Evolutionary conservation across 225 moss, liverwort and hornwort species (phyloP).

Genomic region (Climacium dendroides): DNA sequence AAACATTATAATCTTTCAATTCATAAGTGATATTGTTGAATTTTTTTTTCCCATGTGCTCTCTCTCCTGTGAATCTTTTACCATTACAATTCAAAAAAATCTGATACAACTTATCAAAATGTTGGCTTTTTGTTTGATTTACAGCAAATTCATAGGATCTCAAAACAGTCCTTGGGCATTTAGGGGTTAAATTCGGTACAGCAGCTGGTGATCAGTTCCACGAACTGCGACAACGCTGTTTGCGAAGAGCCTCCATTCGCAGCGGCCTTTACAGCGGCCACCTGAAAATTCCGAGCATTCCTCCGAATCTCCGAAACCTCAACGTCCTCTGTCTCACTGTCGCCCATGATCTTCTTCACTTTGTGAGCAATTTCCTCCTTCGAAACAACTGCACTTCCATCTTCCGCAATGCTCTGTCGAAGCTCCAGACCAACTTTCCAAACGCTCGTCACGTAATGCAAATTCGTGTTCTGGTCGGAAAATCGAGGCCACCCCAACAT

Average conservation of each 20-base stretch:
- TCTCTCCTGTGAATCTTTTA: too few species aligned
- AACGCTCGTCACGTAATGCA: background rate
- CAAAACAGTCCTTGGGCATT: too few species aligned
- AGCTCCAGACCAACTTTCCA: conserved; percentile 3
- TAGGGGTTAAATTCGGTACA: too few species aligned
- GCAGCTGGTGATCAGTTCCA: background rate
- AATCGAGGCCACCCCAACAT: conserved; percentile 1
- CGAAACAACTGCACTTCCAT: background rate
- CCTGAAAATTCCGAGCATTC: background rate
- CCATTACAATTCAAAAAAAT: too few species aligned
- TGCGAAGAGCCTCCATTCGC: background rate
- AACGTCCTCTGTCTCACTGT: background rate
- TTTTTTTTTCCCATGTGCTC: too few species aligned
- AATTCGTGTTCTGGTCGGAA: background rate
- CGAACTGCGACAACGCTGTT: background rate
- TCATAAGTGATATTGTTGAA: too few species aligned
- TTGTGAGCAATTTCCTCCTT: background rate
- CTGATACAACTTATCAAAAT: too few species aligned
- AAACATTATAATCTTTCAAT: too few species aligned
- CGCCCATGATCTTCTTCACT: background rate
- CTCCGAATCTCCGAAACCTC: background rate
- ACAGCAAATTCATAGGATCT: too few species aligned
- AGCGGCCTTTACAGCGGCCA: background rate
- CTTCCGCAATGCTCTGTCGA: background rate
- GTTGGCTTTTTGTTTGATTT: too few species aligned